Percentiles rank a stretch among this genome's conserved stretches.
Evolutionary conservation across 2,329 filamentous ascomycete species (phyloP).

Genomic region (Colletotrichum lupini): DNA sequence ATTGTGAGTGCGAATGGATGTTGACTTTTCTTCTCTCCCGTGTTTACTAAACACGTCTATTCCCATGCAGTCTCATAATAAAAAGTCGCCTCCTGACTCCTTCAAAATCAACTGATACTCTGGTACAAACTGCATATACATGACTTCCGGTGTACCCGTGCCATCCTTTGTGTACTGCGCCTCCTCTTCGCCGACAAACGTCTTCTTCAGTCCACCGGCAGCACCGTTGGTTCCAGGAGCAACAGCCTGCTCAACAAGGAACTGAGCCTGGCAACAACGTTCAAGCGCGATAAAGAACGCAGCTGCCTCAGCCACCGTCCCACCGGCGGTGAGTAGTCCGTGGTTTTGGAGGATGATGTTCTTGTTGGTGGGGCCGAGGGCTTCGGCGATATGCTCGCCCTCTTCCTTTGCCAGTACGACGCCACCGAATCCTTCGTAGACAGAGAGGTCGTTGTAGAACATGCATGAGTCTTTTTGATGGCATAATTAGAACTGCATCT

Average conservation of each 20-base stretch:
- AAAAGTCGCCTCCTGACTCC: conserved; percentile 45
- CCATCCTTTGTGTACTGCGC: conserved; percentile 46
- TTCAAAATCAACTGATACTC: conserved; percentile 45
- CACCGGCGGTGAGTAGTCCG: conserved; percentile 74
- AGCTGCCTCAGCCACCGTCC: conserved; percentile 77
- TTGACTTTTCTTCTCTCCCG: neutral
- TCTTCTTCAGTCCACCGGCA: conserved; percentile 44
- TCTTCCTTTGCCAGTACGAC: conserved; percentile 70
- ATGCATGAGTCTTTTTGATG: conserved; percentile 62
- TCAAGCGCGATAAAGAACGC: conserved; percentile 77
- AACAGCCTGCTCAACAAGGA: conserved; percentile 72
- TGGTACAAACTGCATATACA: conserved; percentile 49
- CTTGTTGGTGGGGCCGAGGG: conserved; percentile 67
- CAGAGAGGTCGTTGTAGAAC: conserved; percentile 70
- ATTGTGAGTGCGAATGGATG: too few species aligned
- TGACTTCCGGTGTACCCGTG: conserved; percentile 41
- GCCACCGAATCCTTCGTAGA: conserved; percentile 66
- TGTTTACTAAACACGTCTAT: neutral
- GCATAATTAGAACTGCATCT: neutral
- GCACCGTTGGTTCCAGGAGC: conserved; percentile 33
- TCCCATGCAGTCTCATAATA: conserved; percentile 32
- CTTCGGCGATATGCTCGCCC: conserved; percentile 68
- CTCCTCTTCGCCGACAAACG: conserved; percentile 53
- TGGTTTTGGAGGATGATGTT: conserved; percentile 76
- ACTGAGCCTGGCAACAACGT: conserved; percentile 73